phyloP scores from a whole-genome alignment of 1,139 yeast species.

The Lodderomyces parapsilosis region DNA sequence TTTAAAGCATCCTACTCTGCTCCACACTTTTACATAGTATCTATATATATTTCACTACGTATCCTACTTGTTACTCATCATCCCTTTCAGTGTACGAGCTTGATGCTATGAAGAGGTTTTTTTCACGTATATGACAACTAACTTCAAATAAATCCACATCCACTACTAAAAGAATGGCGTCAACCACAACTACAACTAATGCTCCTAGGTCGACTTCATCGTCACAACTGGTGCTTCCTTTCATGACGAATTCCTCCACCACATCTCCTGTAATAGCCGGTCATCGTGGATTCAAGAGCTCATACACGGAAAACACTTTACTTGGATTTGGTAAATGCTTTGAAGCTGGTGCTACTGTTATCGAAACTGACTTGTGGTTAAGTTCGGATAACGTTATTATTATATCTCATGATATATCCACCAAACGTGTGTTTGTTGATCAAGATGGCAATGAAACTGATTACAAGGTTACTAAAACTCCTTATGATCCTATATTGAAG shows the following conservation, averaged over 20 bases:
- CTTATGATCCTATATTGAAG: constrained; percentile 41
- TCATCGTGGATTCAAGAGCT: constrained; percentile 55
- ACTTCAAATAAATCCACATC: not conserved
- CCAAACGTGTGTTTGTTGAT: constrained; percentile 60
- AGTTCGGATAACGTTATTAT: constrained; percentile 71
- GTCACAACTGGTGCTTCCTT: not conserved
- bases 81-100: not conserved
- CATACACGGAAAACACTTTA: constrained; percentile 78
- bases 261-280: constrained; percentile 36
- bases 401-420: constrained; percentile 68
- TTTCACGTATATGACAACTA: constrained; percentile 1
- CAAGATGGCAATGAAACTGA: constrained; percentile 39
- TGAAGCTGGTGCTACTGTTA: constrained; percentile 63
- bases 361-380: constrained; percentile 86
- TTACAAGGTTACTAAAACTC: constrained; percentile 38
- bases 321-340: constrained; percentile 70
- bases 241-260: constrained; percentile 7
- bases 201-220: constrained; percentile 2
- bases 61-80: not conserved
- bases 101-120: not conserved
- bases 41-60: not conserved
- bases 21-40: not conserved
- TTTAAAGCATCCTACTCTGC: not conserved
- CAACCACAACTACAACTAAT: not conserved
- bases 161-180: not conserved